Conservation (phyloP, 768 basidiomycete species). For the Lanmaoa rubissima region DNA sequence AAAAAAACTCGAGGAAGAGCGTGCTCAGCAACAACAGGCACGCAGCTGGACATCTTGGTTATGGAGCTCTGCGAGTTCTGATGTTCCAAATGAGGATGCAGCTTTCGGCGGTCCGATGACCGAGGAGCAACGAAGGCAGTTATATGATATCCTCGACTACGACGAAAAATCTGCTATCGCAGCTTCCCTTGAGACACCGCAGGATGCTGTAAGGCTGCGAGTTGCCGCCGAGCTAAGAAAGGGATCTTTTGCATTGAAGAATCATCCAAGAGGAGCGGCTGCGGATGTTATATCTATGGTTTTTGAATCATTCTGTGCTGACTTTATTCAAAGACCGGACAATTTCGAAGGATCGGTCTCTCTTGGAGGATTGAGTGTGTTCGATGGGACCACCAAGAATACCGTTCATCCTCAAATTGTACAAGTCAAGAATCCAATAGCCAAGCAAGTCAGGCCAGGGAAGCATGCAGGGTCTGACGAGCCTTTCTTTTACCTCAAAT, state of each 20-base stretch:
- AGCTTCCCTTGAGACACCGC: slow-evolving; percentile 66
- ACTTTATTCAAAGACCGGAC: slow-evolving; percentile 79
- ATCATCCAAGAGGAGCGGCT: slow-evolving; percentile 61
- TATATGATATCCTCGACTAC: slow-evolving; percentile 89
- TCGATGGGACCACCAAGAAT: slow-evolving; percentile 82
- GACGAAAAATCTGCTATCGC: slow-evolving; percentile 81
- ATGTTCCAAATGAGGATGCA: slow-evolving; percentile 46
- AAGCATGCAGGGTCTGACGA: slow-evolving; percentile 35
- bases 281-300: slow-evolving; percentile 81
- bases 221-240: slow-evolving; percentile 77
- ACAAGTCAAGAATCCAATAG: slow-evolving; percentile 56
- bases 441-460: slow-evolving; percentile 35
- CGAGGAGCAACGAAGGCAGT: slow-evolving; percentile 84
- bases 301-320: slow-evolving; percentile 84
- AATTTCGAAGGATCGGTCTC: slow-evolving; percentile 85
- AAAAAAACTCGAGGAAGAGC: slow-evolving; percentile 66
- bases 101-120: slow-evolving; percentile 72
- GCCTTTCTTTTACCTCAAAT: slow-evolving; percentile 86
- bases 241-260: slow-evolving; percentile 83
- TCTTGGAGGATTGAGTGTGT: slow-evolving; percentile 82
- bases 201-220: slow-evolving; percentile 76
- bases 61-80: slow-evolving; percentile 61
- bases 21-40: slow-evolving; percentile 52
- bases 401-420: slow-evolving; percentile 91
- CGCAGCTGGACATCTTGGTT: slow-evolving; percentile 75